Evolutionary conservation across 345 rosid genomes (phyloP).

Genomic region (Cardamine occulta): DNA sequence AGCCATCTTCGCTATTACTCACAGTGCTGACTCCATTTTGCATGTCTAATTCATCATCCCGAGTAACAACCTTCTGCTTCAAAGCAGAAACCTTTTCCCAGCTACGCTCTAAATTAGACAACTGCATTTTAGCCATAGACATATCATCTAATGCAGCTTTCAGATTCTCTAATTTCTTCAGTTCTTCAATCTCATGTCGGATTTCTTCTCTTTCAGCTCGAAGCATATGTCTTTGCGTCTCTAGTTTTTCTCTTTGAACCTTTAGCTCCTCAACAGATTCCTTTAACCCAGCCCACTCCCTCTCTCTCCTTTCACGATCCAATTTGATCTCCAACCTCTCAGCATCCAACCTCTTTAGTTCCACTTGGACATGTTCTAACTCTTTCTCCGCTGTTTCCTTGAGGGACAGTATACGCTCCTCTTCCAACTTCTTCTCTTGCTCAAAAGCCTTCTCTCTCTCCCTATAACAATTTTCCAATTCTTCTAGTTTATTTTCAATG

Average conservation of each 20-base stretch:
- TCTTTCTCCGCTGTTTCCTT: slow-evolving; percentile 74
- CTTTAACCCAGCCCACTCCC: slow-evolving; percentile 78
- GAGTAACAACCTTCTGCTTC: slow-evolving; percentile 49
- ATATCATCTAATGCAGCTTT: slow-evolving; percentile 70
- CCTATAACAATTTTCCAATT: slow-evolving; percentile 67
- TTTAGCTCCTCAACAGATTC: slow-evolving; percentile 79
- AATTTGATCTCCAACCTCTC: slow-evolving; percentile 76
- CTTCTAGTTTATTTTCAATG: slow-evolving; percentile 77
- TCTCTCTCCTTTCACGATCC: slow-evolving; percentile 82
- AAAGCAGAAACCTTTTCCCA: slow-evolving; percentile 58
- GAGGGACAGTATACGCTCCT: slow-evolving; percentile 59
- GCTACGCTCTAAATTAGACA: slow-evolving; percentile 63
- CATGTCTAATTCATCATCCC: slow-evolving; percentile 49
- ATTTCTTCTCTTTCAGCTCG: slow-evolving; percentile 79
- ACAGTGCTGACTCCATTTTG: slow-evolving; percentile 39
- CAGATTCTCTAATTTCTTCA: slow-evolving; percentile 77
- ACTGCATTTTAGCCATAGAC: slow-evolving; percentile 72
- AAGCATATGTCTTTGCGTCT: slow-evolving; percentile 78
- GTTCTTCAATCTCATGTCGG: slow-evolving; percentile 62
- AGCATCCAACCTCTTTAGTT: slow-evolving; percentile 76
- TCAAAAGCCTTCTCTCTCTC: slow-evolving; percentile 85
- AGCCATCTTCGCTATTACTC: slow-evolving; percentile 49
- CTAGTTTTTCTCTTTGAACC: slow-evolving; percentile 73
- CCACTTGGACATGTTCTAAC: slow-evolving; percentile 66
- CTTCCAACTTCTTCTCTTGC: slow-evolving; percentile 72